phyloP scores from a whole-genome alignment of 345 rosid genomes.

The Eutrema yunnanense region DNA sequence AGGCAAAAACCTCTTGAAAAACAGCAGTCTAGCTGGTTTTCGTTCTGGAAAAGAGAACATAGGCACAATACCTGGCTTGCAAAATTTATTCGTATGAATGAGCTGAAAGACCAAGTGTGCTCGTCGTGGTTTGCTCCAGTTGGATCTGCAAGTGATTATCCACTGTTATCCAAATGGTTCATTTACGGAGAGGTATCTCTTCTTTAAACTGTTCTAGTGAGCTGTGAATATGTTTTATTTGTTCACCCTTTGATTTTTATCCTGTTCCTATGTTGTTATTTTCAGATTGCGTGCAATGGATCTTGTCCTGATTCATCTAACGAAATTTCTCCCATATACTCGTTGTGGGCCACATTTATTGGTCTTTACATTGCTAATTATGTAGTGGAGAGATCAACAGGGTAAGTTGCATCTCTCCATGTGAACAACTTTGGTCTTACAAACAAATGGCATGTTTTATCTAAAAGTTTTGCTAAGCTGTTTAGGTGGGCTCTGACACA shows the following conservation, averaged over 20 bases:
- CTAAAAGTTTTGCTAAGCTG: neutral
- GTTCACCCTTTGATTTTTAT: neutral
- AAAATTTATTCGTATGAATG: constrained; percentile 64
- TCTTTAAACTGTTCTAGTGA: neutral
- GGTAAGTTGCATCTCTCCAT: constrained; percentile 47
- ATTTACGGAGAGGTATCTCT: constrained; percentile 84
- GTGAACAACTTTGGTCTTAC: constrained; percentile 1
- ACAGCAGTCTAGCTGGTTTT: constrained; percentile 61
- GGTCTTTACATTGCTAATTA: constrained; percentile 98
- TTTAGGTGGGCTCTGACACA: constrained; percentile 98
- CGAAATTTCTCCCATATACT: constrained; percentile 97
- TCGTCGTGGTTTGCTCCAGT: constrained; percentile 99
- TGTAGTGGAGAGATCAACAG: constrained; percentile 97
- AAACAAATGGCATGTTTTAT: neutral
- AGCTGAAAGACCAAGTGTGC: constrained; percentile 93
- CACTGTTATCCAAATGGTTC: constrained; percentile 96
- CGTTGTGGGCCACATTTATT: constrained; percentile 97
- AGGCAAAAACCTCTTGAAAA: constrained; percentile 47
- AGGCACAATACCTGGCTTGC: constrained; percentile 69
- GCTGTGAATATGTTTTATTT: neutral
- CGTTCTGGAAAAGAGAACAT: constrained; percentile 58
- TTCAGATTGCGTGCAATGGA: constrained; percentile 59
- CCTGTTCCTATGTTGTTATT: constrained; percentile 3
- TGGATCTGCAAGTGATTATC: constrained; percentile 98
- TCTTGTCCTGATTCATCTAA: constrained; percentile 68